phyloP scores from a whole-genome alignment of 1,284 basidiomycete species.

The Trichosporon sp. region DNA sequence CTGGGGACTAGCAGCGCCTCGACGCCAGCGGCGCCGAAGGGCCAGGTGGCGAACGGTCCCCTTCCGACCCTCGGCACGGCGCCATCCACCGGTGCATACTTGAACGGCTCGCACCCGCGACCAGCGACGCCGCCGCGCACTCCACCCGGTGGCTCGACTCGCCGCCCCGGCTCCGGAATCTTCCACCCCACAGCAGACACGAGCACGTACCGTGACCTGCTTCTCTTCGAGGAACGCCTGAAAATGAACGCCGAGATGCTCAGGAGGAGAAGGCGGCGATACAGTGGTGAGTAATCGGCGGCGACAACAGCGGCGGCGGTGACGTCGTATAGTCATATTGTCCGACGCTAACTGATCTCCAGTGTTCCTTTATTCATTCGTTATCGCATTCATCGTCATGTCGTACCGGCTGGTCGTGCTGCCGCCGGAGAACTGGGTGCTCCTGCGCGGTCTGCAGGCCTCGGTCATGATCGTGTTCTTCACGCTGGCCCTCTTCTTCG shows the following conservation, averaged over 20 bases:
- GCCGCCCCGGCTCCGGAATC: slow-evolving; percentile 21
- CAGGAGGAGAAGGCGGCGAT: slow-evolving; percentile 73
- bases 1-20: not conserved
- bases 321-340: not conserved
- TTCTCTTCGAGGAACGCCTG: slow-evolving; percentile 91
- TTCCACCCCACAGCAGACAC: slow-evolving; percentile 65
- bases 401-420: slow-evolving; percentile 31
- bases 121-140: slow-evolving; percentile 2
- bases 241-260: slow-evolving; percentile 85
- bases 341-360: not conserved
- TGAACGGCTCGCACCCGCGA: not conserved
- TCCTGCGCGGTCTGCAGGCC: slow-evolving; percentile 54
- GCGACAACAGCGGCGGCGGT: not conserved
- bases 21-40: not conserved
- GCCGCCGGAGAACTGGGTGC: slow-evolving; percentile 33
- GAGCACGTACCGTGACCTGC: slow-evolving; percentile 78
- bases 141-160: not conserved
- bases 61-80: not conserved
- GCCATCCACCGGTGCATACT: not conserved
- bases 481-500: slow-evolving; percentile 90
- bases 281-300: slow-evolving; percentile 65
- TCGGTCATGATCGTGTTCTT: slow-evolving; percentile 78
- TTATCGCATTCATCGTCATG: slow-evolving; percentile 28
- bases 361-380: slow-evolving; percentile 44
- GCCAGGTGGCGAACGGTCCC: not conserved